phyloP scores from a whole-genome alignment of 352 stramenopile species.

The Pythium aphanidermatum region DNA sequence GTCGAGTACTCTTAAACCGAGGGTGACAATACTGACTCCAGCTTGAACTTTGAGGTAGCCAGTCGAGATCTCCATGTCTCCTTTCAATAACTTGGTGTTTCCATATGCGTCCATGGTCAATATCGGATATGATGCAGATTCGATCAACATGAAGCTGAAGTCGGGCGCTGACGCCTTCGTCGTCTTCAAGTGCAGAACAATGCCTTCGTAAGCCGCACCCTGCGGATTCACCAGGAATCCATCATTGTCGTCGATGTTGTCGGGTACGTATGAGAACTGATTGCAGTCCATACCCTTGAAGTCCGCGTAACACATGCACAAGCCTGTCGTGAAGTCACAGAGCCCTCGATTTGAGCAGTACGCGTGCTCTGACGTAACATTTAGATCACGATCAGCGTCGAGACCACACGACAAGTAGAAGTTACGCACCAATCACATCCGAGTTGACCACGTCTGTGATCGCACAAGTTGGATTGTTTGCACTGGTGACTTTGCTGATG shows the following conservation, averaged over 20 bases:
- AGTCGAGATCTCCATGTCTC: constrained; percentile 45
- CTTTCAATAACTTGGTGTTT: constrained; percentile 39
- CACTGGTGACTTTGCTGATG: constrained; percentile 37
- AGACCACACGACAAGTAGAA: neutral
- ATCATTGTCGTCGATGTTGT: constrained; percentile 66
- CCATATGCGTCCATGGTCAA: constrained; percentile 52
- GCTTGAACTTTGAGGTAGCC: constrained; percentile 43
- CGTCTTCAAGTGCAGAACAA: constrained; percentile 55
- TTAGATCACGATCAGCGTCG: neutral
- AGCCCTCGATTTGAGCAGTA: constrained; percentile 77
- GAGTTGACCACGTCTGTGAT: constrained; percentile 52
- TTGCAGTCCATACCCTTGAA: constrained; percentile 74
- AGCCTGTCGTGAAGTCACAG: constrained; percentile 62
- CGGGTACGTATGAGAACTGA: constrained; percentile 51
- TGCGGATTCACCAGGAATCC: constrained; percentile 63
- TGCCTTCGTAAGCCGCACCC: constrained; percentile 43
- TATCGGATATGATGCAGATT: constrained; percentile 33
- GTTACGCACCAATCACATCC: constrained; percentile 45
- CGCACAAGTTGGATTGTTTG: constrained; percentile 45
- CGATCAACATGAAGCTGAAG: constrained; percentile 61
- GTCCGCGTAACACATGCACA: constrained; percentile 68
- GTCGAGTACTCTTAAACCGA: constrained; percentile 30
- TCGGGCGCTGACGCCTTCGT: constrained; percentile 45
- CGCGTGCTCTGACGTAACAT: constrained; percentile 44
- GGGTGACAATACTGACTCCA: constrained; percentile 26